These are phyloP conservation scores for Pythium coloratum DNA, from an alignment of 352 stramenopile species.

Conservation along the genomic window DNA sequence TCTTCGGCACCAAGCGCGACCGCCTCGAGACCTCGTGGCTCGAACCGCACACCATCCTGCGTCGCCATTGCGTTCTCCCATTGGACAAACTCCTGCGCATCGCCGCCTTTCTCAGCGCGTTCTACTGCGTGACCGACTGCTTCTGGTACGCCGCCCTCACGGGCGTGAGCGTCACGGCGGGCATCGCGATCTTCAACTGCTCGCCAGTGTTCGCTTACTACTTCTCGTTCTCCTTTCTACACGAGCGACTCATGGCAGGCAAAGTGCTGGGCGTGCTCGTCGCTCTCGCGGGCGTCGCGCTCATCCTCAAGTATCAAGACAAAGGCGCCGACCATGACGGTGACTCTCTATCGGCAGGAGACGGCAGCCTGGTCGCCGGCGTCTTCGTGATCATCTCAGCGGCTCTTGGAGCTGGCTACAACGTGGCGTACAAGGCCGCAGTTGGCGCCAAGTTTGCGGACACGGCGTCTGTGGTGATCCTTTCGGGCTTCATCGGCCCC, in stretches of 20 bases:
- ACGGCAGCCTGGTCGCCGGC: slow-evolving; percentile 32
- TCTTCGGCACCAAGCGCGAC: slow-evolving; percentile 11
- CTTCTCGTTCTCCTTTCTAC: slow-evolving; percentile 55
- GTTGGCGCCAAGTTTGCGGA: slow-evolving; percentile 40
- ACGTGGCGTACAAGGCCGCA: slow-evolving; percentile 36
- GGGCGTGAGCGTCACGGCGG: slow-evolving; percentile 38
- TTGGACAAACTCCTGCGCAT: slow-evolving; percentile 28
- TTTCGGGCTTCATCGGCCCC: slow-evolving; percentile 38
- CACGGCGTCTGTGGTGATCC: slow-evolving; percentile 42
- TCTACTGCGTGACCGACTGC: slow-evolving; percentile 51
- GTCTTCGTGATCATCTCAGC: slow-evolving; percentile 42
- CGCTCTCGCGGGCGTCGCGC: slow-evolving; percentile 39
- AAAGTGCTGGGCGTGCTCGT: slow-evolving; percentile 42
- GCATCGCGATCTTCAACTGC: slow-evolving; percentile 52
- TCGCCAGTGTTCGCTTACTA: slow-evolving; percentile 61
- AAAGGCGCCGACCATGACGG: slow-evolving; percentile 20
- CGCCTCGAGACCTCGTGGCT: slow-evolving; percentile 17
- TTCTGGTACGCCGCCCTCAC: slow-evolving; percentile 51
- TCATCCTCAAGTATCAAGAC: slow-evolving; percentile 42
- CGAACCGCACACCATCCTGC: slow-evolving; percentile 27
- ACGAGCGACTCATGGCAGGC: slow-evolving; percentile 33
- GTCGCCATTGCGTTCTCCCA: slow-evolving; percentile 36
- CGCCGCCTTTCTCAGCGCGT: slow-evolving; percentile 35
- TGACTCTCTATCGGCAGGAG: slow-evolving; percentile 12
- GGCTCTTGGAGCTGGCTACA: slow-evolving; percentile 41